Evolutionary conservation across 805 yeast genomes (phyloP).

Genomic region (Yamadazyma phyllophila): DNA sequence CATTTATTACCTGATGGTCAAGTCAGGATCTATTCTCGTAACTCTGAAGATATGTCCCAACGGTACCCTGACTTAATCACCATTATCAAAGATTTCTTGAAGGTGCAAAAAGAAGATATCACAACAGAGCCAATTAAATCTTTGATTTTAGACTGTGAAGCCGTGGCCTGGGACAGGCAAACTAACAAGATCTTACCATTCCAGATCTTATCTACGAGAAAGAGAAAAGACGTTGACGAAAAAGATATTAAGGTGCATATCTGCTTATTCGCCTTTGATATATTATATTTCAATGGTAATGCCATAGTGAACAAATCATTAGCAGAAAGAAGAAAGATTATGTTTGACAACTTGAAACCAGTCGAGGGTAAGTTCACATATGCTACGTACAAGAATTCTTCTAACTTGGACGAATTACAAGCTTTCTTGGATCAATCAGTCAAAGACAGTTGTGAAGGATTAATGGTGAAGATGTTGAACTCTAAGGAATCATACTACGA

Average conservation of each 20-base stretch:
- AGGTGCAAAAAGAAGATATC: constrained; percentile 21
- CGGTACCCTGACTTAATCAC: constrained; percentile 87
- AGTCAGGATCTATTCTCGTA: constrained; percentile 82
- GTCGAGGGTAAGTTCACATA: constrained; percentile 77
- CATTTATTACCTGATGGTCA: constrained; percentile 67
- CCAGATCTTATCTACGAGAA: constrained; percentile 89
- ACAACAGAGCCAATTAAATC: constrained; percentile 28
- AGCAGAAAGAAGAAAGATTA: constrained; percentile 62
- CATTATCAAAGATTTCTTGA: constrained; percentile 59
- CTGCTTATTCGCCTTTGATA: constrained; percentile 89
- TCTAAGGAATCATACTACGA: constrained; percentile 83
- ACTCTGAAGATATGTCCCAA: constrained; percentile 95
- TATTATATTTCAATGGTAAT: constrained; percentile 70
- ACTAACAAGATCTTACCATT: constrained; percentile 83
- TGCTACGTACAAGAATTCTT: constrained; percentile 73
- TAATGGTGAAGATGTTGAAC: constrained; percentile 88
- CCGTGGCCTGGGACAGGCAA: constrained; percentile 93
- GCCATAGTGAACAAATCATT: constrained; percentile 67
- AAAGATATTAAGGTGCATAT: constrained; percentile 88
- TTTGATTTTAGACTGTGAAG: constrained; percentile 90
- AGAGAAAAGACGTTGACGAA: constrained; percentile 87
- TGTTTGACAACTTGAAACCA: constrained; percentile 54
- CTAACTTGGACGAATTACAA: constrained; percentile 74
- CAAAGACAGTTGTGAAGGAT: constrained; percentile 88
- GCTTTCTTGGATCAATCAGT: constrained; percentile 84